Conservation (phyloP, 106 monocot genomes). For the Dendrobium officinale region DNA sequence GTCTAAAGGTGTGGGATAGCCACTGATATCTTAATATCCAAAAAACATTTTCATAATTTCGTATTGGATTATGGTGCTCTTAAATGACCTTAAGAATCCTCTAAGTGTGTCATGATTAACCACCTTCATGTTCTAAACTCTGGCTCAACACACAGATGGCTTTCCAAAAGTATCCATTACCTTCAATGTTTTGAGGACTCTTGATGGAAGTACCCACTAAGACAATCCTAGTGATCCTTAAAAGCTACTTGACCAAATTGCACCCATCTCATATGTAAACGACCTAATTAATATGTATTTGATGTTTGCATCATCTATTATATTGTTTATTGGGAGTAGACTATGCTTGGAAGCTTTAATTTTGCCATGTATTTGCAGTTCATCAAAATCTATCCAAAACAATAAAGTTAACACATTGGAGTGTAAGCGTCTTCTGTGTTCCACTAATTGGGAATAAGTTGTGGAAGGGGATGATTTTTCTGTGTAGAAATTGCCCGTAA, state of each 20-base stretch:
- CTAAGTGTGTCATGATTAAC: background rate
- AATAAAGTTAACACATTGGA: too few species aligned
- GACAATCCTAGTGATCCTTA: too few species aligned
- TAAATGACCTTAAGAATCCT: background rate
- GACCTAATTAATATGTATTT: background rate
- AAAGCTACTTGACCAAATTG: background rate
- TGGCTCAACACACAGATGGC: background rate
- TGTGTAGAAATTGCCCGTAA: too few species aligned
- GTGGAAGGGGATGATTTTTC: too few species aligned
- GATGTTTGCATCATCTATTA: too few species aligned
- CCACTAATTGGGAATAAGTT: too few species aligned
- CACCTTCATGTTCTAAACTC: background rate
- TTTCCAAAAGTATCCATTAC: background rate
- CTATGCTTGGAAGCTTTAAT: too few species aligned
- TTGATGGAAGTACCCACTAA: background rate
- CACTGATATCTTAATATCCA: background rate
- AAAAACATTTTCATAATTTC: background rate
- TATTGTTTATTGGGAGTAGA: too few species aligned
- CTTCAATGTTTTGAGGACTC: background rate
- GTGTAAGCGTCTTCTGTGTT: too few species aligned
- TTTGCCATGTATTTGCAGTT: too few species aligned
- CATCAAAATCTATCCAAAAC: too few species aligned
- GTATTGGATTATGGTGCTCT: background rate
- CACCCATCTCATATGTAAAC: background rate
- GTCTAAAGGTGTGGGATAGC: background rate